Evolutionary conservation across 2,329 filamentous ascomycete genomes (phyloP).

Genomic region (Trichoderma gracile): DNA sequence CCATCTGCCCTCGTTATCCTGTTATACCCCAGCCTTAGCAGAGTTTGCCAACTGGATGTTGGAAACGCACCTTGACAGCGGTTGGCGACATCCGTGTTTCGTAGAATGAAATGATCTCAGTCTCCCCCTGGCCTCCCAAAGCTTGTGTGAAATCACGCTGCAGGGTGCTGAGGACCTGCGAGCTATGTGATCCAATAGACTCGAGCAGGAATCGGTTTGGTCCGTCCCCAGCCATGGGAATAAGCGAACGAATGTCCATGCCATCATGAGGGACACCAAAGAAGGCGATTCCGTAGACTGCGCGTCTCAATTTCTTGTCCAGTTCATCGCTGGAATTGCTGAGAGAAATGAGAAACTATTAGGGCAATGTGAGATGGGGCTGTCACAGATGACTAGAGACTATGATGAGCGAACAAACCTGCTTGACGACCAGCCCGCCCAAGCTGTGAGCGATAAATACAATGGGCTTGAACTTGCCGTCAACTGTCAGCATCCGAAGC

Average conservation of each 20-base stretch:
- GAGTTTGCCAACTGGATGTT: no score
- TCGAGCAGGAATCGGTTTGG: slow-evolving; percentile 3
- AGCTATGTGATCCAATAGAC: background rate
- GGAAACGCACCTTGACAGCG: background rate
- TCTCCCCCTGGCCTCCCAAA: background rate
- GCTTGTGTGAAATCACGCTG: background rate
- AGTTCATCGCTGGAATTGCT: background rate
- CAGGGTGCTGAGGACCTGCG: background rate
- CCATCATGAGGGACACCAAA: slow-evolving; percentile 5
- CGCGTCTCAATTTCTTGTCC: background rate
- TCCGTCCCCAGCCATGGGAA: background rate
- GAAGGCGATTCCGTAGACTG: background rate
- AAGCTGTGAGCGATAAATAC: slow-evolving; percentile 12
- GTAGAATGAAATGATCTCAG: background rate
- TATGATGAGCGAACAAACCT: background rate
- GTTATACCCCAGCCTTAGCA: background rate
- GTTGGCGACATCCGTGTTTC: background rate
- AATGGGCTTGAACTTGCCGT: background rate
- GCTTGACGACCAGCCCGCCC: background rate
- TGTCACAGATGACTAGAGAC: no score
- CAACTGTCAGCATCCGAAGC: background rate
- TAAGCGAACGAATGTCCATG: background rate
- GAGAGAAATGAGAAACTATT: background rate
- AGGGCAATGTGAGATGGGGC: background rate
- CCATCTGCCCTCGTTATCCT: background rate